A percentile compares a stretch with the other conserved stretches of the same genome.
Conservation (phyloP, 2,329 filamentous ascomycete genomes). For the Tolypocladium tundrense region DNA sequence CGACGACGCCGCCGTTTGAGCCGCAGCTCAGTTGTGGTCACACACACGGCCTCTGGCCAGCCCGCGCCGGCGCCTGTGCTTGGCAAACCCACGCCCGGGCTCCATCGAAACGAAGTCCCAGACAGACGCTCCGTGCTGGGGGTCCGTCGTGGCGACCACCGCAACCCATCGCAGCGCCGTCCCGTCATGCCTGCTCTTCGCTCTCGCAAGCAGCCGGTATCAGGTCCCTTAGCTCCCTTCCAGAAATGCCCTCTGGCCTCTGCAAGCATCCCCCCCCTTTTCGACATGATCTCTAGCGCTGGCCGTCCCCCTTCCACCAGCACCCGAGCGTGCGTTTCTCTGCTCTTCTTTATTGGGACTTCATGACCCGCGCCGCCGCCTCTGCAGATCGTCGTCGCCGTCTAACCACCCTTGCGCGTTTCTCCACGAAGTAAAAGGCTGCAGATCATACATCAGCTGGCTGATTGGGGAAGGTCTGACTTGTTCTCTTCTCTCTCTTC, state of each 20-base stretch:
- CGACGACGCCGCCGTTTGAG: not conserved
- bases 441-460: not conserved
- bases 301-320: not conserved
- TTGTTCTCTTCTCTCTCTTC: not conserved
- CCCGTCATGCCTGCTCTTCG: not conserved
- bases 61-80: not conserved
- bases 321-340: not conserved
- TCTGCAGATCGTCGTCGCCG: not conserved
- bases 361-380: not conserved
- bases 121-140: not conserved
- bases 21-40: not conserved
- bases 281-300: not conserved
- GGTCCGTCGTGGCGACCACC: not conserved
- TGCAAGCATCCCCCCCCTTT: not conserved
- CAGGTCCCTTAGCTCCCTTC: not conserved
- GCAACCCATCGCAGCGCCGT: not conserved
- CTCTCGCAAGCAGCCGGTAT: not conserved
- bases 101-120: not conserved
- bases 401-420: not conserved
- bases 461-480: not conserved
- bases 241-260: not conserved
- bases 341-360: not conserved
- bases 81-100: not conserved
- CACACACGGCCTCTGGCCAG: not conserved
- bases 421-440: not conserved